Conservation (phyloP, 768 basidiomycete species). For the Amyloporia xantha region DNA sequence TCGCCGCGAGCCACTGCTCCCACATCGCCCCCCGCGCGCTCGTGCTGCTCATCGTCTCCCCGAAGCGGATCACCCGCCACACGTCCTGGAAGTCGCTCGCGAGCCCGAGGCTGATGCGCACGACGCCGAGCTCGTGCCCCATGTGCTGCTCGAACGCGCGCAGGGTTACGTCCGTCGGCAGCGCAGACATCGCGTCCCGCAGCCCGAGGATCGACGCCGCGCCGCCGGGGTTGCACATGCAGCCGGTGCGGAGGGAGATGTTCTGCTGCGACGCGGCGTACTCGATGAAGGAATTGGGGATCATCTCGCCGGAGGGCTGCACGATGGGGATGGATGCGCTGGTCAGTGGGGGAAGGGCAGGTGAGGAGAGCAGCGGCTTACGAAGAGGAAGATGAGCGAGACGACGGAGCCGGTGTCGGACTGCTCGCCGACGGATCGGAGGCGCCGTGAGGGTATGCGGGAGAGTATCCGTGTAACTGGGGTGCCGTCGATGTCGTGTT, state of each 20-base stretch:
- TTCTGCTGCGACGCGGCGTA: constrained; percentile 54
- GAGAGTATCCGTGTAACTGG: constrained; percentile 70
- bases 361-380: constrained; percentile 28
- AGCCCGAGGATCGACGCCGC: constrained; percentile 68
- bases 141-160: constrained; percentile 53
- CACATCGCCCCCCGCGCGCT: constrained; percentile 17
- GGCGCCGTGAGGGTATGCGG: constrained; percentile 43
- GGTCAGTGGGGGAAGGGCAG: constrained; percentile 1
- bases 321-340: neutral
- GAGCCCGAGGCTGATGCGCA: constrained; percentile 72
- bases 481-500: constrained; percentile 52
- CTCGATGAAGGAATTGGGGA: constrained; percentile 71
- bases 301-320: constrained; percentile 59
- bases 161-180: constrained; percentile 55
- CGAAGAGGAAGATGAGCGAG: constrained; percentile 56
- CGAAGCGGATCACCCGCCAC: constrained; percentile 30
- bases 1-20: constrained; percentile 18
- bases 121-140: constrained; percentile 66
- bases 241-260: constrained; percentile 77
- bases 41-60: constrained; percentile 10
- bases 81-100: constrained; percentile 75
- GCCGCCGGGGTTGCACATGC: constrained; percentile 85
- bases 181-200: constrained; percentile 52
- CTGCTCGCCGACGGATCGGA: constrained; percentile 56
- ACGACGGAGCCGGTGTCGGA: constrained; percentile 60